These are phyloP conservation scores for Mycena crocata DNA, from an alignment of 768 basidiomycete species.

Conservation along the genomic window DNA sequence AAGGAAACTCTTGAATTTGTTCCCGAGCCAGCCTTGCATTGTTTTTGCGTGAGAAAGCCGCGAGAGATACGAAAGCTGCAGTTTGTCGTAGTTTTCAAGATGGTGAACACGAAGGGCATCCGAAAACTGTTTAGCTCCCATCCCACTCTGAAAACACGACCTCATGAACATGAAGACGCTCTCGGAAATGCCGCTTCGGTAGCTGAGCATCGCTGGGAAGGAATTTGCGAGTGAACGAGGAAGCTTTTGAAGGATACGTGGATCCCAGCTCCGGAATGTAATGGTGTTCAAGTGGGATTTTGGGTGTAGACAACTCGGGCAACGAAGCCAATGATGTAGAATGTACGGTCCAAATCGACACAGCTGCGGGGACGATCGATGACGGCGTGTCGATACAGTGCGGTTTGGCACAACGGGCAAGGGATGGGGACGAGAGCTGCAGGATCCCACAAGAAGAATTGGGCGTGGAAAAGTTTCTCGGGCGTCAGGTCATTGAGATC, in stretches of 20 bases:
- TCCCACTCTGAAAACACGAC: conserved; percentile 37
- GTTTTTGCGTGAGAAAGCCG: no score
- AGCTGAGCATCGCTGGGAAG: conserved; percentile 37
- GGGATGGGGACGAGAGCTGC: background rate
- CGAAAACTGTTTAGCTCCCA: conserved; percentile 41
- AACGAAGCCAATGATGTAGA: conserved; percentile 13
- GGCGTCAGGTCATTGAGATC: background rate
- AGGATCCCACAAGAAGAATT: conserved; percentile 15
- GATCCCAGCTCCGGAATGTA: no score
- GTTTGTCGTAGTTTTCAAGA: conserved; percentile 32
- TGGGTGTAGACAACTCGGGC: background rate
- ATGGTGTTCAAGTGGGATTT: background rate
- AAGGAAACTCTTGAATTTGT: no score
- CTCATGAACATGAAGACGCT: conserved; percentile 31
- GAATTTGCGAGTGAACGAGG: background rate
- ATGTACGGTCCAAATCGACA: conserved; percentile 3
- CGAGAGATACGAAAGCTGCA: conserved; percentile 12
- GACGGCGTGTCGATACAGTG: background rate
- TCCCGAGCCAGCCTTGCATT: no score
- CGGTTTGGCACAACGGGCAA: background rate
- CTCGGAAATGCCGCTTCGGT: conserved; percentile 35
- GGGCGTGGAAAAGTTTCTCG: background rate
- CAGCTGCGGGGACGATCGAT: conserved; percentile 8
- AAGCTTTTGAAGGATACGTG: background rate
- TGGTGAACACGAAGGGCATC: conserved; percentile 35